Percentiles rank a stretch among this genome's conserved stretches.
phyloP scores from a whole-genome alignment of 495 filamentous ascomycete species.

The Aspergillus cavernicola region DNA sequence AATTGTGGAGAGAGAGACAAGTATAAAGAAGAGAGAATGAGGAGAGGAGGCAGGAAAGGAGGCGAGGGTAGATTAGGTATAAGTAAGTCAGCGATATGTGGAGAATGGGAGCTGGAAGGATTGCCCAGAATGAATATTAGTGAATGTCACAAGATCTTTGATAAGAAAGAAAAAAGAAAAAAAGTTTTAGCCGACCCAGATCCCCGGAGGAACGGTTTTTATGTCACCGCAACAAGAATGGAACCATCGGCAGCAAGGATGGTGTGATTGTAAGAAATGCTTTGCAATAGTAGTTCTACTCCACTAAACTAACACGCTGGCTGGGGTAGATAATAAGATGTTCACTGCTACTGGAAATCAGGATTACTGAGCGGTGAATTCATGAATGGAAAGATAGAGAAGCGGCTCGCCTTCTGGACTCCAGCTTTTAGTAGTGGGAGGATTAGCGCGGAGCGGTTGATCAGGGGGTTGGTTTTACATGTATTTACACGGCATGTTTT shows the following conservation, averaged over 20 bases:
- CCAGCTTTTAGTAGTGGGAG: not conserved
- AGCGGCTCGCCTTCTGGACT: not conserved
- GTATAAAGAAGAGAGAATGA: constrained; percentile 1
- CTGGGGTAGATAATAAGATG: no score
- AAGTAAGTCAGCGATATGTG: constrained; percentile 15
- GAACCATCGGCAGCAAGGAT: constrained; percentile 36
- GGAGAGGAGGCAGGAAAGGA: constrained; percentile 15
- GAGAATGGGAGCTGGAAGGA: constrained; percentile 2
- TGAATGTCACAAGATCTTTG: constrained; percentile 10
- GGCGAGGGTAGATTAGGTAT: constrained; percentile 6
- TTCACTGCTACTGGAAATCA: not conserved
- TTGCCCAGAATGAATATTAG: not conserved
- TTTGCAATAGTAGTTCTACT: constrained; percentile 2
- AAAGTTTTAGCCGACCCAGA: constrained; percentile 11
- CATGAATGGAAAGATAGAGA: not conserved
- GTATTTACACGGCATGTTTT: not conserved
- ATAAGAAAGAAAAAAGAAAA: constrained; percentile 10
- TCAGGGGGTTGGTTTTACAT: not conserved
- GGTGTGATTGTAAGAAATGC: constrained; percentile 35
- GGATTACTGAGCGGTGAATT: constrained; percentile 2
- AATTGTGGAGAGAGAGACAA: not conserved
- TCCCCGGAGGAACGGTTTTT: not conserved
- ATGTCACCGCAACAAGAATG: constrained; percentile 26
- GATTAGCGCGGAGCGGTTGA: constrained; percentile 1
- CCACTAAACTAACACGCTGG: no score